Evolutionary conservation across 768 basidiomycete genomes (phyloP).

Genomic region (Leccinum incarnatum): DNA sequence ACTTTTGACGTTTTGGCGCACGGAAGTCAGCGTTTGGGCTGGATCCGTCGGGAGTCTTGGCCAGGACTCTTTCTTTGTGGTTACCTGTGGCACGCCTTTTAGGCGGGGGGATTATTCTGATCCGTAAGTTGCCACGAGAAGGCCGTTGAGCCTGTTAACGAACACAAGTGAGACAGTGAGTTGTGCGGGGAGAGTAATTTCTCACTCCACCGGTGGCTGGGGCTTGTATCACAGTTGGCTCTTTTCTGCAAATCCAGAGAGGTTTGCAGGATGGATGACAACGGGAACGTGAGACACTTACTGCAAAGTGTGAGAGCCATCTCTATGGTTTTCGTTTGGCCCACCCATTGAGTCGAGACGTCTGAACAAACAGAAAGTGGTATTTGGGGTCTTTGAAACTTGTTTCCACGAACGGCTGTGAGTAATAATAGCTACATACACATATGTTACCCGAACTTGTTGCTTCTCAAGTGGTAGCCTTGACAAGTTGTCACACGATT

Average conservation of each 20-base stretch:
- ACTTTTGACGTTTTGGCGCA: constrained; percentile 24
- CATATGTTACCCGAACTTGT: constrained; percentile 21
- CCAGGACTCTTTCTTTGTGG: constrained; percentile 23
- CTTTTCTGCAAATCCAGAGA: constrained; percentile 13
- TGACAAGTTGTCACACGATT: constrained; percentile 15
- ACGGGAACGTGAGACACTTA: constrained; percentile 12
- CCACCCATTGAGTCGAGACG: constrained; percentile 1
- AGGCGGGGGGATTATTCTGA: neutral
- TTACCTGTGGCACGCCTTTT: constrained; percentile 11
- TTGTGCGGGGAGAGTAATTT: neutral
- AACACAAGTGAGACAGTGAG: constrained; percentile 4
- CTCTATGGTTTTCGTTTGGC: constrained; percentile 24
- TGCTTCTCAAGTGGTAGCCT: constrained; percentile 1
- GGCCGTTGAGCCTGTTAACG: constrained; percentile 6
- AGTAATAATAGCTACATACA: neutral
- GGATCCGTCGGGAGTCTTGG: neutral
- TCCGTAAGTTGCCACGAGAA: neutral
- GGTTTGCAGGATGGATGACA: neutral
- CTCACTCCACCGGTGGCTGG: constrained; percentile 19
- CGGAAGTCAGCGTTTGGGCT: neutral
- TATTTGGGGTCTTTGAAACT: no score
- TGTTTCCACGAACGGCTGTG: no score
- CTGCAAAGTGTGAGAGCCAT: constrained; percentile 25
- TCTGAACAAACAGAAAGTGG: no score
- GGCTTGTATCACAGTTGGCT: constrained; percentile 22